These are phyloP conservation scores for Aspergillus terreus DNA, from an alignment of 2,329 filamentous ascomycete species.

Conservation along the genomic window DNA sequence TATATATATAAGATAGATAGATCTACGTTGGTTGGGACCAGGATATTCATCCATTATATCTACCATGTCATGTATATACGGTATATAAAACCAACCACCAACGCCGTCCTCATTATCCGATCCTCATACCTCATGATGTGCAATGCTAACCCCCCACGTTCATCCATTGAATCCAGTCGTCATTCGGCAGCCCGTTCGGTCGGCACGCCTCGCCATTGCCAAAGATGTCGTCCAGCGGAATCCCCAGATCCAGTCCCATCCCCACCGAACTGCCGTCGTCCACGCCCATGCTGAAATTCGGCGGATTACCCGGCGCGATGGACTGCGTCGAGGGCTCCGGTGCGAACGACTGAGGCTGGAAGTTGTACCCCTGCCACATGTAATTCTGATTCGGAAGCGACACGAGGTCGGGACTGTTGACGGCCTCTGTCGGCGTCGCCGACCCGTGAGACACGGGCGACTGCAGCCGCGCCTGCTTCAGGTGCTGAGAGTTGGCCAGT, in stretches of 20 bases:
- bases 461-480: constrained; percentile 26
- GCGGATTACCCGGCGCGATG: constrained; percentile 17
- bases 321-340: constrained; percentile 19
- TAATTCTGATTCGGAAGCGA: constrained; percentile 41
- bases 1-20: neutral
- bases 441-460: constrained; percentile 32
- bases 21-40: neutral
- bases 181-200: constrained; percentile 24
- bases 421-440: constrained; percentile 25
- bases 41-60: neutral
- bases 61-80: constrained; percentile 4
- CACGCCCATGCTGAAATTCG: constrained; percentile 24
- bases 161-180: constrained; percentile 41
- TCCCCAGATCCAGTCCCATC: constrained; percentile 32
- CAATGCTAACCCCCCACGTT: constrained; percentile 20
- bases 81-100: neutral
- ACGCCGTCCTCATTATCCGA: neutral
- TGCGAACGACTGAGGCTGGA: constrained; percentile 22
- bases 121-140: neutral
- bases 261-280: constrained; percentile 26
- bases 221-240: constrained; percentile 40
- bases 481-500: constrained; percentile 15
- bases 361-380: constrained; percentile 39
- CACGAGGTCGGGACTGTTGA: constrained; percentile 40
- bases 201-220: constrained; percentile 30